Conservation (phyloP, 495 filamentous ascomycete species). For the Penicillium parvum region DNA sequence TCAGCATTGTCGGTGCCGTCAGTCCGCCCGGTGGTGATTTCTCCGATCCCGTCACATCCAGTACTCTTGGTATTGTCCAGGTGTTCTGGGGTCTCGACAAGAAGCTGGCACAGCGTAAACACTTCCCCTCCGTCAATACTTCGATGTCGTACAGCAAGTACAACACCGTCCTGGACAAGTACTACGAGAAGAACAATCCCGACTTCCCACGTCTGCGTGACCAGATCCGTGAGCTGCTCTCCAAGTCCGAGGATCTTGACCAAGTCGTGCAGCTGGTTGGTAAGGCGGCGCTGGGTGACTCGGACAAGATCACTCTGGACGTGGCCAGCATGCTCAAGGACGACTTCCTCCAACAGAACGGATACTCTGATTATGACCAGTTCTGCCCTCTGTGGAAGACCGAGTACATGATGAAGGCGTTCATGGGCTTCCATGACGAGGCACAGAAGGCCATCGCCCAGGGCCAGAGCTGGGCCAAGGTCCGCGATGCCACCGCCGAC, state of each 20-base stretch:
- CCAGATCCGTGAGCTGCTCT: conserved; percentile 85
- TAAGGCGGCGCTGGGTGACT: conserved; percentile 92
- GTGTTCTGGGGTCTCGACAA: conserved; percentile 99
- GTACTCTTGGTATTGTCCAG: conserved; percentile 95
- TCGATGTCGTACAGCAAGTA: conserved; percentile 97
- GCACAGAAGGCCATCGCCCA: conserved; percentile 90
- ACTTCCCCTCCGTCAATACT: conserved; percentile 99
- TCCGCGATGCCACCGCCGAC: conserved; percentile 83
- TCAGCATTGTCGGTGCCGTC: conserved; percentile 97
- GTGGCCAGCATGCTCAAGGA: conserved; percentile 91
- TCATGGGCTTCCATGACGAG: conserved; percentile 97
- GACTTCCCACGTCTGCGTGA: conserved; percentile 93
- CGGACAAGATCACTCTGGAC: conserved; percentile 97
- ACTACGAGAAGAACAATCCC: conserved; percentile 85
- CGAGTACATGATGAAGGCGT: conserved; percentile 99
- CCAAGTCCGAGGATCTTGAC: conserved; percentile 94
- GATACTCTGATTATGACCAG: conserved; percentile 97
- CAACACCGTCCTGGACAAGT: conserved; percentile 77
- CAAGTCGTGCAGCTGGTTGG: conserved; percentile 98
- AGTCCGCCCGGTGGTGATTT: conserved; percentile 98
- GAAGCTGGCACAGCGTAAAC: conserved; percentile 97
- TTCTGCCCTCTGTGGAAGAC: conserved; percentile 99
- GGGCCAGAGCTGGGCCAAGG: conserved; percentile 85
- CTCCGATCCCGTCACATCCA: conserved; percentile 94
- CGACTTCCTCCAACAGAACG: conserved; percentile 98